Base-by-base conservation (phyloP, 2,329 filamentous ascomycete genomes). In the Ilyonectria mors-panacis region DNA sequence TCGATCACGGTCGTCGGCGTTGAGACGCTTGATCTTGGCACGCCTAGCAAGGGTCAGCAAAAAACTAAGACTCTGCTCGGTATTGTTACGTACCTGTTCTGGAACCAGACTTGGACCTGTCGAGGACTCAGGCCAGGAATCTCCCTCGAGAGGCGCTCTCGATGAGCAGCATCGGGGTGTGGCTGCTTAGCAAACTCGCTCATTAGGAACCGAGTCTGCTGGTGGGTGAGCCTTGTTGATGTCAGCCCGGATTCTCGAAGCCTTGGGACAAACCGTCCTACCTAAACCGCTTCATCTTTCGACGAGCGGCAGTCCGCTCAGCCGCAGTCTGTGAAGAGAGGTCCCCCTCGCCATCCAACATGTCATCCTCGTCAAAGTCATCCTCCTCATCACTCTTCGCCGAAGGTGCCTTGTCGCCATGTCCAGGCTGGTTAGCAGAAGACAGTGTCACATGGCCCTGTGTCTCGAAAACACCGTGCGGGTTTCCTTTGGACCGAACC, bases 101-200 rank as follows among this genome's bases (percentile, higher is more conserved):
- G 95, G 82, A 98, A 98, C 95, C 95, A 98, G 56, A 98, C 95
- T 81, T 98, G 95, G 26, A 98, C 95, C 79, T 98, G 95, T 68
- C 95, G 90, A 42, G 95, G 94, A 75, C 93, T 97, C 55, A 98
- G 83, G 1, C 95, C 95, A 35, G 95, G 95, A 51, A 98, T 98
- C 79, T 98, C 94, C 70, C 92, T 87, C 4, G 95, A 95, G 42
- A 98, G 85, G 53, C 94, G 88, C 79, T 97, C 95, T 69, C 95
- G 88, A 80, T 97, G 94, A 53, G 93, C 93, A 45, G 95, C 95
- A 82, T 98, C 95, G 8, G 95, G 95, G 78, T 98, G 95, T 26
- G 95, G 94, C 78, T 98, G 94, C 75, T 96, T 94, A 64, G 94
- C 93, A 77, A 98, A 98, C 79, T 98, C 95, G 81, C 94, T 97